phyloP scores from a whole-genome alignment of 495 filamentous ascomycete genomes.

The Lophiotrema nucula region DNA sequence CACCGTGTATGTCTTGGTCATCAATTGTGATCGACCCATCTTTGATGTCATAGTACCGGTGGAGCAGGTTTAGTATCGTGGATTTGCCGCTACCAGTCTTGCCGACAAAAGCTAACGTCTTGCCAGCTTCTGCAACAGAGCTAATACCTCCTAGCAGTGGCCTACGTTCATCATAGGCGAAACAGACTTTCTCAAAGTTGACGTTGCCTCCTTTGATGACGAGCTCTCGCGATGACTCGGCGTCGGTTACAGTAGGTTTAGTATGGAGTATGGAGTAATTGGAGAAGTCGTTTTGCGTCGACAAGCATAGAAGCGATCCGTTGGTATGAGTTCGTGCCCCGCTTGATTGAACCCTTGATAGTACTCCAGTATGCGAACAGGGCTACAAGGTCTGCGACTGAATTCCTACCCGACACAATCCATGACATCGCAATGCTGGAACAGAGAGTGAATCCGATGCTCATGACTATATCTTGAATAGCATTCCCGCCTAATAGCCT shows the following conservation, averaged over 20 bases:
- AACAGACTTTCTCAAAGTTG: constrained; percentile 24
- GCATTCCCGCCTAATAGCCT: too few species aligned
- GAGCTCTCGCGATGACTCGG: background rate
- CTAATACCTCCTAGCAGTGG: constrained; percentile 15
- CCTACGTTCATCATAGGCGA: constrained; percentile 17
- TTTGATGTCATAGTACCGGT: constrained; percentile 35
- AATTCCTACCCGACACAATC: too few species aligned
- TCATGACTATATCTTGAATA: too few species aligned
- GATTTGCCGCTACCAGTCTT: constrained; percentile 34
- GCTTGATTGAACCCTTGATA: too few species aligned
- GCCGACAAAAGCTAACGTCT: constrained; percentile 33
- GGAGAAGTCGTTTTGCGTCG: too few species aligned
- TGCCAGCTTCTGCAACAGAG: constrained; percentile 23
- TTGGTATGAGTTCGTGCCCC: too few species aligned
- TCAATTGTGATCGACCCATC: constrained; percentile 24
- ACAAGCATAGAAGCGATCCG: too few species aligned
- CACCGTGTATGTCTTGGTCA: background rate
- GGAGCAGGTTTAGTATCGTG: constrained; percentile 32
- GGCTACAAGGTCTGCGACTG: too few species aligned
- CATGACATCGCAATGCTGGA: too few species aligned
- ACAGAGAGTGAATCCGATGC: too few species aligned
- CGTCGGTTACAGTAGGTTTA: constrained; percentile 10
- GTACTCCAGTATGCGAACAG: too few species aligned
- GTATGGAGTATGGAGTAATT: too few species aligned
- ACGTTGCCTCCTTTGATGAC: background rate